These are phyloP conservation scores for Rickenella mellea DNA, from an alignment of 768 basidiomycete species.

Conservation along the genomic window DNA sequence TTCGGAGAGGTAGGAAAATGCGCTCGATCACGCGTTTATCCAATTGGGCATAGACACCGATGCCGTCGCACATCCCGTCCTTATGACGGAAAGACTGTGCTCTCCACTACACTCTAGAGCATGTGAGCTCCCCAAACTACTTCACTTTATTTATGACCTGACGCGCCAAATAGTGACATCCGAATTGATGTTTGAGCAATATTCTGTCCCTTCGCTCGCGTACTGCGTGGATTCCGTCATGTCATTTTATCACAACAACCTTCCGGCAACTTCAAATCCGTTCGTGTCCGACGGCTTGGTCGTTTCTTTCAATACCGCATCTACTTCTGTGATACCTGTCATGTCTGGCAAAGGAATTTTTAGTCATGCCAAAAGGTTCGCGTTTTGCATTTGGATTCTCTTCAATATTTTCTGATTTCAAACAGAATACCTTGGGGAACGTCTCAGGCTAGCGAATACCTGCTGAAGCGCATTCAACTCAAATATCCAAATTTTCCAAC, in stretches of 20 bases:
- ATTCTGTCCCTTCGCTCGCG: slow-evolving; percentile 74
- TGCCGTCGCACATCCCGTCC: slow-evolving; percentile 73
- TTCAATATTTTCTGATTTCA: background rate
- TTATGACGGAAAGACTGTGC: slow-evolving; percentile 89
- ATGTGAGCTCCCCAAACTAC: slow-evolving; percentile 38
- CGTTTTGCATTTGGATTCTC: background rate
- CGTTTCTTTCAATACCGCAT: slow-evolving; percentile 85
- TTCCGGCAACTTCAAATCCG: slow-evolving; percentile 22
- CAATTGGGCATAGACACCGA: slow-evolving; percentile 75
- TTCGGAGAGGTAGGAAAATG: slow-evolving; percentile 68
- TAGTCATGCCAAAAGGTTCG: slow-evolving; percentile 79
- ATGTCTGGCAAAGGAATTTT: slow-evolving; percentile 74
- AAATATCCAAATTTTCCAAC: slow-evolving; percentile 93
- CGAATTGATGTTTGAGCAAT: slow-evolving; percentile 93
- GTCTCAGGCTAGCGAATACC: slow-evolving; percentile 81
- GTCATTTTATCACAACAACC: slow-evolving; percentile 82
- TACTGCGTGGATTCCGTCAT: slow-evolving; percentile 88
- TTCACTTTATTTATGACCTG: background rate
- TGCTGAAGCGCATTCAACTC: slow-evolving; percentile 87
- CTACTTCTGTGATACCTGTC: slow-evolving; percentile 86
- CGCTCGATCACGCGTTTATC: slow-evolving; percentile 85
- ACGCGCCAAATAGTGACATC: slow-evolving; percentile 60
- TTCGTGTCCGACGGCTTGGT: slow-evolving; percentile 70
- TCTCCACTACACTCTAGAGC: slow-evolving; percentile 85
- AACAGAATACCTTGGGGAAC: slow-evolving; percentile 90